Evolutionary conservation across 176 grass and related monocot species (phyloP), one percentile per base, ranked within the genome.

Genomic region (Bromus sterilis): DNA sequence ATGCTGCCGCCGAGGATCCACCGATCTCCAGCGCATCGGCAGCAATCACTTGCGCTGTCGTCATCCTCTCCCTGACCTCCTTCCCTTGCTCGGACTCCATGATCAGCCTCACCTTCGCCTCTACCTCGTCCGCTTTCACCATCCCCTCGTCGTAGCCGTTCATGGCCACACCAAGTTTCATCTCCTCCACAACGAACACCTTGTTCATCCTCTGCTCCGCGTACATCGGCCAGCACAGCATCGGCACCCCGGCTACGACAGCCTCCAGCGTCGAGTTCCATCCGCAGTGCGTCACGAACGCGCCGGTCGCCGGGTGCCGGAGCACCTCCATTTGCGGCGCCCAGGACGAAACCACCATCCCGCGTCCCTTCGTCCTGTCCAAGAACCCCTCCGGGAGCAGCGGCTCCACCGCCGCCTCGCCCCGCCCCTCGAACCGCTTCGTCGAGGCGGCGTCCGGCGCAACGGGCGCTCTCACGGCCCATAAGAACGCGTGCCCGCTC

Each of bases 401-500:
- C 32, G 72, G 13, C 23, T 90, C 84, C 63, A 87, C 80, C 9
- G 88, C 70, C 41, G 76, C 78, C 34, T 82, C 82, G 39, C 71
- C 23, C 4, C 59, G 80, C 2, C 74, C 61, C 30, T 71, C 87
- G 48, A 90, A 86, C 64, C 80, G 83, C 79, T 85, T 87, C 36
- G 68, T 85, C 64, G 70, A 78, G 59, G 82, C 82, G 9, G 62
- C 69, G 76, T 30, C 56, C 15, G 83, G 55, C 5, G 78, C 73
- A 1, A 90, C 41, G 23, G 87, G 85, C 1, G 85, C 46, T 16
- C 87, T 66, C 78, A 96, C 76, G 34, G 79, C 93, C 93, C 90
- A 96, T 26, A 92, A 73, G 65, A 96, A 96, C 18, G 85, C 14
- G 37, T 96, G 93, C 14, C 70, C 63, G 78, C 90, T 95, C 36